Conservation (phyloP, 2,329 filamentous ascomycete species). For the Cytospora mali region DNA sequence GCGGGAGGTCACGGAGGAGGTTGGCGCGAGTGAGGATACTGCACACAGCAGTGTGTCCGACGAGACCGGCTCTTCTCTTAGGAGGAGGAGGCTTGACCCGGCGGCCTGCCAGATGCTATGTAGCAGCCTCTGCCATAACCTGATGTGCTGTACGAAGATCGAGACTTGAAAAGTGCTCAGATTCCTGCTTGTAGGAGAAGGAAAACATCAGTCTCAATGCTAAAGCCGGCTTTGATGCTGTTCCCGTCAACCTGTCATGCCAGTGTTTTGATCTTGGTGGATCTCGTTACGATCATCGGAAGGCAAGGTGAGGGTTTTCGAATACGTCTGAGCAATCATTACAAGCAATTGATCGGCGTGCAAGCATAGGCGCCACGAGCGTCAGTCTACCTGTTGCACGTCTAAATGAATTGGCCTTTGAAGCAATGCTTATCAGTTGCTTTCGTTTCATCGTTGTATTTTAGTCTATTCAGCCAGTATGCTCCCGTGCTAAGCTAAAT, state of each 20-base stretch:
- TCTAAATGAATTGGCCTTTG: too few species aligned
- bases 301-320: too few species aligned
- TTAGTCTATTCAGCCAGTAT: background rate
- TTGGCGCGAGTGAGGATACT: conserved; percentile 1
- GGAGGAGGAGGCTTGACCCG: conserved; percentile 32
- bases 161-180: conserved; percentile 9
- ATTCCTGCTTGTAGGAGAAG: background rate
- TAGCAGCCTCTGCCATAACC: conserved; percentile 51
- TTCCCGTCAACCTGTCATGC: background rate
- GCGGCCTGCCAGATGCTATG: conserved; percentile 56
- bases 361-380: too few species aligned
- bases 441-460: background rate
- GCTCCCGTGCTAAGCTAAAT: too few species aligned
- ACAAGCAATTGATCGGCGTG: too few species aligned
- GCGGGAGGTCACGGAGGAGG: conserved; percentile 18
- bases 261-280: background rate
- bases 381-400: too few species aligned
- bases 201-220: background rate
- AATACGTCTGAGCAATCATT: too few species aligned
- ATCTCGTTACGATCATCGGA: background rate
- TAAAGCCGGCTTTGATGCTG: background rate
- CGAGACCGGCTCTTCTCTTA: conserved; percentile 28
- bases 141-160: conserved; percentile 52
- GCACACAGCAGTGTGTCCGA: conserved; percentile 19
- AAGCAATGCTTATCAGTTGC: too few species aligned